A percentile compares a stretch with the other conserved stretches of the same genome.
These are phyloP conservation scores for Boeremia lycopersici DNA, from an alignment of 2,329 filamentous ascomycete species.

Conservation along the genomic window DNA sequence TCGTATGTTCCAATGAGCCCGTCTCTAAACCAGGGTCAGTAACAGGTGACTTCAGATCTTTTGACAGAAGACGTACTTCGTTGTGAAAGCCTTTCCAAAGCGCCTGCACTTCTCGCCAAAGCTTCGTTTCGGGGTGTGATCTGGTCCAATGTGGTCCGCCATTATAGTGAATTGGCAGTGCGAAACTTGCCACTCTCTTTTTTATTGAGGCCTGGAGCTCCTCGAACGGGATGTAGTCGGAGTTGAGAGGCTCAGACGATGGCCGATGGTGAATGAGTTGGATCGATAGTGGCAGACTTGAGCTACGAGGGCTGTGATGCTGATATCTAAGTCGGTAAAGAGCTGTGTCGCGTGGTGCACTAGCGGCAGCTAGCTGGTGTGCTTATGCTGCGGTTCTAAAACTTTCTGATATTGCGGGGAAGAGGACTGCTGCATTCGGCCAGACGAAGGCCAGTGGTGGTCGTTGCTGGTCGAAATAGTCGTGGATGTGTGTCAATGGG, in stretches of 20 bases:
- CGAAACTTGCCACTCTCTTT: conserved; percentile 16
- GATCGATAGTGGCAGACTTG: neutral
- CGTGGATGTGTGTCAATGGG: neutral
- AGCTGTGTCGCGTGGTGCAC: conserved; percentile 9
- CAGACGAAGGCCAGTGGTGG: neutral
- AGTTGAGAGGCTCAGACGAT: too few relatives aligned
- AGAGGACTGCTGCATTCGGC: neutral
- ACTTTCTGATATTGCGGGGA: conserved; percentile 14
- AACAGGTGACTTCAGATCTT: conserved; percentile 16
- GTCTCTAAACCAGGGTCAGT: conserved; percentile 52
- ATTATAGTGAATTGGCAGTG: conserved; percentile 15
- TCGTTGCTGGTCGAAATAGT: neutral
- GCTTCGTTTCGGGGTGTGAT: conserved; percentile 48
- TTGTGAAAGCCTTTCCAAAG: conserved; percentile 55
- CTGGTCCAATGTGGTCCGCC: conserved; percentile 54
- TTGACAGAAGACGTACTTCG: conserved; percentile 46
- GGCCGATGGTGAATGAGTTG: too few relatives aligned
- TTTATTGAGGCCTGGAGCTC: conserved; percentile 15
- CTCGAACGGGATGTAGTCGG: neutral
- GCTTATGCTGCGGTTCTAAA: conserved; percentile 1
- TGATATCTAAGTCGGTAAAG: conserved; percentile 5
- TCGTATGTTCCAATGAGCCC: conserved; percentile 87
- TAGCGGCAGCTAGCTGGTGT: conserved; percentile 14
- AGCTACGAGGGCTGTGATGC: neutral
- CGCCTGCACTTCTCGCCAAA: conserved; percentile 50